Evolutionary conservation across 176 grass and related monocot species (phyloP).

Genomic region (Pontederia crassipes): DNA sequence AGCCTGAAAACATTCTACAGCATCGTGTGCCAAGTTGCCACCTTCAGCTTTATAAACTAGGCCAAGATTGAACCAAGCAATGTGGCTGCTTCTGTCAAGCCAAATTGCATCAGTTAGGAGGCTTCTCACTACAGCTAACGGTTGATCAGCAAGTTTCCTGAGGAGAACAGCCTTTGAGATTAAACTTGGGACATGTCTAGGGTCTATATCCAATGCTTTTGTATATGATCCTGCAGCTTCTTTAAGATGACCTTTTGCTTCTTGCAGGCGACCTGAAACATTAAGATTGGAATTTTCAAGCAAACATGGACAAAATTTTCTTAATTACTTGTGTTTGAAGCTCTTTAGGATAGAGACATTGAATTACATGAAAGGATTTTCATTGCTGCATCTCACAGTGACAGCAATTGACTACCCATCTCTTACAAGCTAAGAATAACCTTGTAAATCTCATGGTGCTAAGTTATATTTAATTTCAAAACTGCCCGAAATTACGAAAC

Average conservation of each 20-base stretch:
- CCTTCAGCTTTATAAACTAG: constrained; percentile 73
- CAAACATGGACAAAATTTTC: neutral
- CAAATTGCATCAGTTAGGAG: constrained; percentile 78
- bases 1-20: constrained; percentile 94
- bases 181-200: constrained; percentile 78
- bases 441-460: too few species aligned
- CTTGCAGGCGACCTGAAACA: constrained; percentile 64
- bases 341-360: too few species aligned
- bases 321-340: too few species aligned
- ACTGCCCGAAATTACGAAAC: too few species aligned
- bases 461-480: too few species aligned
- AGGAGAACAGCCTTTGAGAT: constrained; percentile 63
- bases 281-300: neutral
- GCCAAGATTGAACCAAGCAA: constrained; percentile 92
- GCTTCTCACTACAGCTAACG: constrained; percentile 48
- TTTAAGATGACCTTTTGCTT: constrained; percentile 47
- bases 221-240: constrained; percentile 68
- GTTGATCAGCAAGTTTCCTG: constrained; percentile 37
- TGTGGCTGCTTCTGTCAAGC: constrained; percentile 70
- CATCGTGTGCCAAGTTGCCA: constrained; percentile 41
- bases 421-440: too few species aligned
- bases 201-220: constrained; percentile 58
- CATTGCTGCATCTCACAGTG: too few species aligned
- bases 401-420: too few species aligned
- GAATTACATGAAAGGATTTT: too few species aligned